Evolutionary conservation across 495 filamentous ascomycete species (phyloP), one percentile per base, ranked within the genome.

Genomic region (Lasiosphaeris hirsuta): DNA sequence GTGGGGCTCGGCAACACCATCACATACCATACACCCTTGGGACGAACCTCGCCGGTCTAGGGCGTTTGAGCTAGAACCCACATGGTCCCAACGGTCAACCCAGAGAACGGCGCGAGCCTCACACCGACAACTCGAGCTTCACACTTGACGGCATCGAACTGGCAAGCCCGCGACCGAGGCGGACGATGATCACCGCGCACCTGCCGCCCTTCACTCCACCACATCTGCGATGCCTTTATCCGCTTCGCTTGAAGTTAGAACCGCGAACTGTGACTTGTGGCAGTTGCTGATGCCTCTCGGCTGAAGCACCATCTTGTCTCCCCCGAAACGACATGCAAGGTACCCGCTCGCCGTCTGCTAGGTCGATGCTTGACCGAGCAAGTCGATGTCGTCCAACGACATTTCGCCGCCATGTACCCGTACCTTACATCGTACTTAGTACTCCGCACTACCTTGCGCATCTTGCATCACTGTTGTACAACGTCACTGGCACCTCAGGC

Each of bases 251-350:
- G 47, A 51, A 38, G 18, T 23, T 19, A 19, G 48, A n/a, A 46
- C 43, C 43, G 11, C 43, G 43, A 46, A 3, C 43, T 46, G 43
- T 46, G n/a, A 17, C 42, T 50, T 33, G 14, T 51, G 19, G 7
- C 14, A 30, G 40, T 36, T 39, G 37, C 41, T 45, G 44, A 34
- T 33, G 19, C 47, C 34, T 58, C 61, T 64, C 64, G 64, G 64
- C 58, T 66, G 54, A 61, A 56, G 54, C 55, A 49, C 43, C 18
- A 18, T 53, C 41, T 50, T 23, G 63, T 59, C 36, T 50, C 33
- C 51, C 51, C 60, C 53, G 54, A 63, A 57, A 60, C 54, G 42
- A 54, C 55, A 57, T 64, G 62, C 62, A 64, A 64, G 62, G 62
- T 64, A 64, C 58, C 60, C 51, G 60, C 11, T 37, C 56, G 36